Conservation (phyloP, 1,284 basidiomycete species). For the Ustilago curta region DNA sequence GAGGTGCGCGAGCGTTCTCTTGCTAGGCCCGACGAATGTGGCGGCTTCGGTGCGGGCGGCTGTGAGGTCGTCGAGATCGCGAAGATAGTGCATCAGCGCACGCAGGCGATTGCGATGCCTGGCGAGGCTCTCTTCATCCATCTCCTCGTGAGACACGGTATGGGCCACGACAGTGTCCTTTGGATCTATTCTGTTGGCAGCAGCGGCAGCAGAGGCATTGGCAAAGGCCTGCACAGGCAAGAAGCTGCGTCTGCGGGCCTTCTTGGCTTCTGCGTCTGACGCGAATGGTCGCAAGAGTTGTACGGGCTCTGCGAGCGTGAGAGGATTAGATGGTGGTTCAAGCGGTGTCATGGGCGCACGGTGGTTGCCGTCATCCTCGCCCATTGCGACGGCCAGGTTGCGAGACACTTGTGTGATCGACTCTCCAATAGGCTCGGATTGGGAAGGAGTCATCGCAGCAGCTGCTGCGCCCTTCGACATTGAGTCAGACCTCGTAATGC, state of each 20-base stretch:
- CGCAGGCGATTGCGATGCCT: constrained; percentile 80
- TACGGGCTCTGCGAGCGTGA: not conserved
- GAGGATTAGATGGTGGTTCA: constrained; percentile 10
- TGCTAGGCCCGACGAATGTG: constrained; percentile 32
- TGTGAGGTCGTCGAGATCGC: constrained; percentile 88
- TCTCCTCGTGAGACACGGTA: constrained; percentile 10
- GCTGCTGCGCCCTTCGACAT: constrained; percentile 12
- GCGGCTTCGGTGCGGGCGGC: constrained; percentile 30
- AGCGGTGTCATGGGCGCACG: constrained; percentile 32
- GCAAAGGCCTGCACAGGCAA: constrained; percentile 35
- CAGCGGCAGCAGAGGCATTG: constrained; percentile 3
- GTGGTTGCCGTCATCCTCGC: constrained; percentile 1
- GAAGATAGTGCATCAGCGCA: constrained; percentile 91
- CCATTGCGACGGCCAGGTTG: constrained; percentile 17
- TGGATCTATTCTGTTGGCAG: not conserved
- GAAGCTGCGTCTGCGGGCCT: constrained; percentile 42
- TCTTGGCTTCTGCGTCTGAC: constrained; percentile 27
- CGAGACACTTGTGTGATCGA: constrained; percentile 16
- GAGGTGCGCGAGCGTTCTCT: constrained; percentile 31
- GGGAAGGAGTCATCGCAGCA: constrained; percentile 23
- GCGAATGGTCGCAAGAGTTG: constrained; percentile 17
- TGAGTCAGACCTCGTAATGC: constrained; percentile 18
- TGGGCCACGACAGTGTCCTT: not conserved
- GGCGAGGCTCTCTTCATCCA: constrained; percentile 42
- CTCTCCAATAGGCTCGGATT: constrained; percentile 23